Conservation (phyloP, 2,329 filamentous ascomycete genomes). For the Parasarocladium wereldwijsianum region DNA sequence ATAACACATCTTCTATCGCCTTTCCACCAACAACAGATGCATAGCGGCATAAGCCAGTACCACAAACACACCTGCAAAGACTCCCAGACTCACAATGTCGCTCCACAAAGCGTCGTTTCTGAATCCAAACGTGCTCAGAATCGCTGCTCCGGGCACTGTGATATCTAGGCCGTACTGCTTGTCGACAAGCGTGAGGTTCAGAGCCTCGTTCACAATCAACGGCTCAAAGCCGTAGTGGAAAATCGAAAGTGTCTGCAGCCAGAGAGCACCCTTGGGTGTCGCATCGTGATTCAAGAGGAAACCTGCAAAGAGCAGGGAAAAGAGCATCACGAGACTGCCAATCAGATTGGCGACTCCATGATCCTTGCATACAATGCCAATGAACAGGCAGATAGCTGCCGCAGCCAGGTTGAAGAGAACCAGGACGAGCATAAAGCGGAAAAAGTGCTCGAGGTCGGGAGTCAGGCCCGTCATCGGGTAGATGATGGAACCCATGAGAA, state of each 20-base stretch:
- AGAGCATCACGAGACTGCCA: slow-evolving; percentile 92
- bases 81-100: slow-evolving; percentile 66
- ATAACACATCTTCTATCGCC: too few relatives aligned
- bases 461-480: slow-evolving; percentile 97
- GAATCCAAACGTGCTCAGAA: slow-evolving; percentile 90
- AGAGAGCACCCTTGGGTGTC: slow-evolving; percentile 70
- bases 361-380: slow-evolving; percentile 90
- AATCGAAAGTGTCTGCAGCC: slow-evolving; percentile 88
- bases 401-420: slow-evolving; percentile 94
- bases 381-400: slow-evolving; percentile 85
- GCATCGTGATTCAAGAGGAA: slow-evolving; percentile 89
- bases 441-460: slow-evolving; percentile 67
- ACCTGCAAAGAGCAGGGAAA: slow-evolving; percentile 87
- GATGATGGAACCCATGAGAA: slow-evolving; percentile 88
- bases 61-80: slow-evolving; percentile 74
- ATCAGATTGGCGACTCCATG: slow-evolving; percentile 83
- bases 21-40: slow-evolving; percentile 88
- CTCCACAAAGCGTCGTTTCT: slow-evolving; percentile 73
- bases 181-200: slow-evolving; percentile 76
- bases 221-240: slow-evolving; percentile 98
- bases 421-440: slow-evolving; percentile 81
- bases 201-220: slow-evolving; percentile 92
- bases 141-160: slow-evolving; percentile 85
- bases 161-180: slow-evolving; percentile 95
- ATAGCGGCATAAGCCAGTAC: slow-evolving; percentile 81